Conservation (phyloP, 768 basidiomycete genomes). For the Kwoniella botswanensis region DNA sequence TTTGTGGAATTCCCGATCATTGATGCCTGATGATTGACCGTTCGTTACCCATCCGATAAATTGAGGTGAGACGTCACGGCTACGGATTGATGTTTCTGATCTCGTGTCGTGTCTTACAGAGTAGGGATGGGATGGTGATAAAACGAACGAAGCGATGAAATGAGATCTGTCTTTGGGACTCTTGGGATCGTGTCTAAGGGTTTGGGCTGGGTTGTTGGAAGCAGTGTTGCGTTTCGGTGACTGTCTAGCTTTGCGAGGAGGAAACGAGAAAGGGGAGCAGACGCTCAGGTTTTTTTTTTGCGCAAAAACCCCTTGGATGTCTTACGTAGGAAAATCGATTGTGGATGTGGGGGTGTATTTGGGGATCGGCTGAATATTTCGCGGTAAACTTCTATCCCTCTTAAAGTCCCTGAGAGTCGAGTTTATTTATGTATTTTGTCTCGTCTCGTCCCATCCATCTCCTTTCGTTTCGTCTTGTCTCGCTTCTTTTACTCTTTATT, state of each 20-base stretch:
- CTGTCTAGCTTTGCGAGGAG: background rate
- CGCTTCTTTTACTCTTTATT: background rate
- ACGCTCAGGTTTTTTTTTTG: background rate
- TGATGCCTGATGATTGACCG: no score
- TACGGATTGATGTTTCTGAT: background rate
- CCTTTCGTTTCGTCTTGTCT: background rate
- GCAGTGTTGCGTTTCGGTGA: background rate
- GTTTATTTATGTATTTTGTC: background rate
- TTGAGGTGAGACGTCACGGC: background rate
- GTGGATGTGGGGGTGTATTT: background rate
- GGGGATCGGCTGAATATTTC: no score
- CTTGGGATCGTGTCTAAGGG: no score
- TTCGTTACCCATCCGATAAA: no score
- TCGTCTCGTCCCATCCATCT: background rate
- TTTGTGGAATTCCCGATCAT: constrained; percentile 5
- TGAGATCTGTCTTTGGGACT: background rate
- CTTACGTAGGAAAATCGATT: background rate
- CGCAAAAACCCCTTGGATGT: background rate
- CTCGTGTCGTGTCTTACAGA: background rate
- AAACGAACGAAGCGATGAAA: background rate
- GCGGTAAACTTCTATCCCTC: background rate
- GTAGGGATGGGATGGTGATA: no score
- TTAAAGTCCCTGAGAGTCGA: background rate
- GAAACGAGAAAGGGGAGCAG: background rate
- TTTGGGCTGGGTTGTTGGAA: background rate